Conservation (phyloP, 768 basidiomycete species). For the Trametes maxima region DNA sequence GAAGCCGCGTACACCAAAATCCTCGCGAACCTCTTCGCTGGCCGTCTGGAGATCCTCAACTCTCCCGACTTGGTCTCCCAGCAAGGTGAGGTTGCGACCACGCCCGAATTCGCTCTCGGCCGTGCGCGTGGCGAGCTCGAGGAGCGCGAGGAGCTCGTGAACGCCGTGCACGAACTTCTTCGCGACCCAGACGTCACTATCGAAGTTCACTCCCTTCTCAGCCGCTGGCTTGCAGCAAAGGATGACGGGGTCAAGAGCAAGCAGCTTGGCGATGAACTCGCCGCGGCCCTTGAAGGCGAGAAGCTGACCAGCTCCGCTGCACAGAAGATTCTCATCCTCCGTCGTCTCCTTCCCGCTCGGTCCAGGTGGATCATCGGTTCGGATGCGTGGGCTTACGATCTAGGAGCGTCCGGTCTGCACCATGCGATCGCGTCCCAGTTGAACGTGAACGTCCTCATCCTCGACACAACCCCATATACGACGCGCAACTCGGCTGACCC, state of each 20-base stretch:
- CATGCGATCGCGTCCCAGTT: slow-evolving; percentile 90
- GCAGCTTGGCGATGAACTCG: slow-evolving; percentile 58
- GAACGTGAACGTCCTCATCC: slow-evolving; percentile 92
- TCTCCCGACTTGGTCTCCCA: slow-evolving; percentile 70
- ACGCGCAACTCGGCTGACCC: slow-evolving; percentile 69
- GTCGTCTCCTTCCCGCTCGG: slow-evolving; percentile 61
- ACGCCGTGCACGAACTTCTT: slow-evolving; percentile 66
- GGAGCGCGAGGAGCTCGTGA: slow-evolving; percentile 67
- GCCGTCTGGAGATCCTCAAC: slow-evolving; percentile 83
- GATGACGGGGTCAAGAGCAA: slow-evolving; percentile 70
- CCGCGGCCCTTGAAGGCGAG: slow-evolving; percentile 45
- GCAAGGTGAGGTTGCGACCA: slow-evolving; percentile 77
- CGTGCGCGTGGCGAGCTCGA: slow-evolving; percentile 84
- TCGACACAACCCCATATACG: slow-evolving; percentile 91
- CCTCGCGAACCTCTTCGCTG: slow-evolving; percentile 75
- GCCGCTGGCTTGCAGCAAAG: slow-evolving; percentile 72
- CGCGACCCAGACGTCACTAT: slow-evolving; percentile 48
- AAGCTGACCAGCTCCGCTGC: slow-evolving; percentile 46
- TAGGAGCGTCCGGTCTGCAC: slow-evolving; percentile 93
- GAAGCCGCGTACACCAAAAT: slow-evolving; percentile 92
- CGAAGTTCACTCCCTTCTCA: slow-evolving; percentile 71
- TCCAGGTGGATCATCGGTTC: slow-evolving; percentile 98
- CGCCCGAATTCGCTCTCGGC: slow-evolving; percentile 94
- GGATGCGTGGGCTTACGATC: slow-evolving; percentile 97
- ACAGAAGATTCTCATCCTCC: slow-evolving; percentile 59